These are phyloP conservation scores for Ziziphus jujuba DNA, from an alignment of 306 rosid genomes.

Conservation along the genomic window DNA sequence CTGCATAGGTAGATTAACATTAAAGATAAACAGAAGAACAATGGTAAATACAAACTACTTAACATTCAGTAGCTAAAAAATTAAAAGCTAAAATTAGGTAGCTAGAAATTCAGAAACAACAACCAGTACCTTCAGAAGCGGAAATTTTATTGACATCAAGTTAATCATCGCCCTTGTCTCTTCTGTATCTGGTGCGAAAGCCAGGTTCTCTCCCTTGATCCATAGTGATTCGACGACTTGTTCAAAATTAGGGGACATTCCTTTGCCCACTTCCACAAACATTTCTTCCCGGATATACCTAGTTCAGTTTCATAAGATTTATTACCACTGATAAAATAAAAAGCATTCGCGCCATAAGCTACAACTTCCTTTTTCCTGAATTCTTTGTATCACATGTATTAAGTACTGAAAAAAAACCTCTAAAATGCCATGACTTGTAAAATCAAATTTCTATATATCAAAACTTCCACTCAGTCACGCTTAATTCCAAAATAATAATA, in stretches of 20 bases:
- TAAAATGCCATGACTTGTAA: too few relatives aligned
- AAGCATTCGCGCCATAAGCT: not conserved
- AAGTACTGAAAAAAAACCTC: not conserved
- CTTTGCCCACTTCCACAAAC: conserved; percentile 92
- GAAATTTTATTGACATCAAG: conserved; percentile 65
- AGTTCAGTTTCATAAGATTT: conserved; percentile 37
- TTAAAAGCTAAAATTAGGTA: too few relatives aligned
- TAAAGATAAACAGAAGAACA: conserved; percentile 7
- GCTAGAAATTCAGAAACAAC: not conserved
- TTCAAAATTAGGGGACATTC: conserved; percentile 77
- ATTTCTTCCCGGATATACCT: conserved; percentile 71
- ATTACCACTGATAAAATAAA: conserved; percentile 27
- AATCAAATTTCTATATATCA: not conserved
- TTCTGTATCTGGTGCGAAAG: conserved; percentile 74
- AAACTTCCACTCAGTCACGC: not conserved
- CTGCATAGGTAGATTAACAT: not conserved
- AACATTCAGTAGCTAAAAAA: too few relatives aligned
- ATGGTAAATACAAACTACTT: conserved; percentile 1
- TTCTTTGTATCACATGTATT: too few relatives aligned
- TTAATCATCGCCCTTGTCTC: conserved; percentile 76
- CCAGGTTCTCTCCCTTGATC: conserved; percentile 70
- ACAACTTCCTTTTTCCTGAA: not conserved
- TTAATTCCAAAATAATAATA: not conserved
- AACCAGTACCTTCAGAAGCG: conserved; percentile 65
- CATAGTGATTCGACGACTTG: conserved; percentile 57